phyloP scores from a whole-genome alignment of 306 rosid species.

The Citrullus mucosospermus region DNA sequence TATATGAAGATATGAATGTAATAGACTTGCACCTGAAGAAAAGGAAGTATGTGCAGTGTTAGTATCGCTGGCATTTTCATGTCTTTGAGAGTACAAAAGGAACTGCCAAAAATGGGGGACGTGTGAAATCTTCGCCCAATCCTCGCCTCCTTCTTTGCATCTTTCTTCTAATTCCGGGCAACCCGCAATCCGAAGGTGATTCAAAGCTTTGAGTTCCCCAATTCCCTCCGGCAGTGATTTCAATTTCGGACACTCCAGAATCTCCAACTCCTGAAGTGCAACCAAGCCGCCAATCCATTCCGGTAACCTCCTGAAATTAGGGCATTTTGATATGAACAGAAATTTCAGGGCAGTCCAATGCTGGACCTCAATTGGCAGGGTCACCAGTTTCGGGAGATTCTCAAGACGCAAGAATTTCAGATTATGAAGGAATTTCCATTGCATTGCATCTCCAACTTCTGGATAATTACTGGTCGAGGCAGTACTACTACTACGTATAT shows the following conservation, averaged over 20 bases:
- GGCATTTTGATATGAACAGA: neutral
- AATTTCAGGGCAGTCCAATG: neutral
- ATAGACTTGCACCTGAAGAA: no score
- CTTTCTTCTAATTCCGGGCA: neutral
- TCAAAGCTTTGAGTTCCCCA: neutral
- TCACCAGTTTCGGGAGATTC: neutral
- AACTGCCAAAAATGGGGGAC: neutral
- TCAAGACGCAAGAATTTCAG: neutral
- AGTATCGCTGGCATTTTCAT: no score
- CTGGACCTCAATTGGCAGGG: neutral
- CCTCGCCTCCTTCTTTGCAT: neutral
- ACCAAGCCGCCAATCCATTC: neutral
- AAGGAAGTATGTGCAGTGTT: no score
- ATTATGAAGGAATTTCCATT: no score
- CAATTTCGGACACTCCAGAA: neutral
- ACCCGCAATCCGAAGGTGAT: neutral
- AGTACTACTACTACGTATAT: no score
- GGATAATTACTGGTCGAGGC: no score
- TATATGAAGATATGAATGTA: no score
- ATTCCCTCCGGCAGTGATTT: neutral
- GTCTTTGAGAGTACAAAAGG: no score
- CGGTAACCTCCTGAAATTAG: neutral
- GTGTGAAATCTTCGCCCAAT: neutral
- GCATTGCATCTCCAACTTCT: no score
- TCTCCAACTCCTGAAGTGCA: neutral